phyloP scores from a whole-genome alignment of 495 filamentous ascomycete genomes.

The Delitschia confertaspora region DNA sequence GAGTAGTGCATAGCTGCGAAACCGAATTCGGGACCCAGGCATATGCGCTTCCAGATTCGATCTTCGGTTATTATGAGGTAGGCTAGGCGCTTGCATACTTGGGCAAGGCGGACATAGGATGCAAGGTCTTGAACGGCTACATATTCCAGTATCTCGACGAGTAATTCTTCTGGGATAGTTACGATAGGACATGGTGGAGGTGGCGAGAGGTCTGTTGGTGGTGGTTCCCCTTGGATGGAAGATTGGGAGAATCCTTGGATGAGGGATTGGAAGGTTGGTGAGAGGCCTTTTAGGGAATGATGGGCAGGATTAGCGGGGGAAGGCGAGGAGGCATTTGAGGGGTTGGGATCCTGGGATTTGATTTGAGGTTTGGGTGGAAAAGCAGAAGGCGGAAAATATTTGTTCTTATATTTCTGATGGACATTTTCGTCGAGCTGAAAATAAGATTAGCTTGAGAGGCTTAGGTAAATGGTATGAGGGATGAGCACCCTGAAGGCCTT shows the following conservation, averaged over 20 bases:
- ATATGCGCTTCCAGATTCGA: conserved; percentile 77
- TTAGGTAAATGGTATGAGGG: background rate
- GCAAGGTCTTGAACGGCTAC: conserved; percentile 70
- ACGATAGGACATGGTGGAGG: conserved; percentile 70
- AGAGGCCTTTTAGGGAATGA: conserved; percentile 48
- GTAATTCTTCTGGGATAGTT: conserved; percentile 68
- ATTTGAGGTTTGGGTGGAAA: conserved; percentile 44
- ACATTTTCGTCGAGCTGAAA: conserved; percentile 69
- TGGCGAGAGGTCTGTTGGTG: conserved; percentile 54
- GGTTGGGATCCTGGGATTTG: conserved; percentile 37
- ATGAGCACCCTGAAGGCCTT: conserved; percentile 69
- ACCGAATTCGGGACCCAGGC: conserved; percentile 59
- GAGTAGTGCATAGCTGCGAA: conserved; percentile 79
- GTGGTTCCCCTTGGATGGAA: conserved; percentile 51
- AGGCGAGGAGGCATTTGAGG: conserved; percentile 45
- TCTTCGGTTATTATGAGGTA: conserved; percentile 80
- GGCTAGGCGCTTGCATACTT: conserved; percentile 80
- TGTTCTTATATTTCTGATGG: conserved; percentile 77
- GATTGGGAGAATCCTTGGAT: conserved; percentile 64
- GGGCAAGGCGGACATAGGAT: conserved; percentile 65
- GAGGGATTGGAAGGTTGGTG: conserved; percentile 51
- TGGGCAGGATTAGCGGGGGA: conserved; percentile 49
- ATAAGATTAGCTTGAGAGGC: conserved; percentile 4
- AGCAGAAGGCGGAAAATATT: conserved; percentile 68
- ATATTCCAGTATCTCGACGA: conserved; percentile 62